These are phyloP conservation scores for Phytophthora hibernalis DNA, from an alignment of 352 stramenopile genomes.

Conservation along the genomic window DNA sequence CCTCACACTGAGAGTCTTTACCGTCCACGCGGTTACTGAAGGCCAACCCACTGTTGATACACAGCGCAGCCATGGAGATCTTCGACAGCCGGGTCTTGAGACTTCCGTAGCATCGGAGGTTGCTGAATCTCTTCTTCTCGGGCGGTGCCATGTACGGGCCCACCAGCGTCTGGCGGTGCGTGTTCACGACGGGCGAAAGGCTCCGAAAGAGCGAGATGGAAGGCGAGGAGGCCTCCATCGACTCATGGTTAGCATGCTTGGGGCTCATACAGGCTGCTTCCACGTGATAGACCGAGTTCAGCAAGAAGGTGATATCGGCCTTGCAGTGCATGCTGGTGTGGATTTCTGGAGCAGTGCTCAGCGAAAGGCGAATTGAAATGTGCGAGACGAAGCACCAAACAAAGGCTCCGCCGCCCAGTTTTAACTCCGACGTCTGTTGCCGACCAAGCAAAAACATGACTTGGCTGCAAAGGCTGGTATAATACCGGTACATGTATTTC, in stretches of 20 bases:
- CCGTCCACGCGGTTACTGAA: slow-evolving; percentile 14
- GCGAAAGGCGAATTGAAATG: slow-evolving; percentile 18
- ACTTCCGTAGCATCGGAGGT: slow-evolving; percentile 2
- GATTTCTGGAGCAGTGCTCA: slow-evolving; percentile 1
- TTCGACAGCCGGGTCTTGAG: slow-evolving; percentile 12
- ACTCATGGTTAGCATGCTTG: slow-evolving; percentile 7
- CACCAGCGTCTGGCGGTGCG: slow-evolving; percentile 29
- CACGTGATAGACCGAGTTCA: slow-evolving; percentile 29
- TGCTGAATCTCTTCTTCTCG: slow-evolving; percentile 37
- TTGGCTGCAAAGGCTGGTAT: slow-evolving; percentile 2
- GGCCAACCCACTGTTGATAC: slow-evolving; percentile 1
- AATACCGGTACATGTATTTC: slow-evolving; percentile 9
- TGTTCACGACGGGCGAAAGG: slow-evolving; percentile 29
- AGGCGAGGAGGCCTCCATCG: slow-evolving; percentile 14
- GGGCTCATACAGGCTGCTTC: slow-evolving; percentile 21
- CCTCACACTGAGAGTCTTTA: slow-evolving; percentile 10
- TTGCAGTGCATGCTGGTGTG: slow-evolving; percentile 37
- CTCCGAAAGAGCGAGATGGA: slow-evolving; percentile 34
- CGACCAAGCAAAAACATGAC: slow-evolving; percentile 9
- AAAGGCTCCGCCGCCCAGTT: not conserved
- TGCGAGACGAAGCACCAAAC: slow-evolving; percentile 6
- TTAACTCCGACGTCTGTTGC: slow-evolving; percentile 8
- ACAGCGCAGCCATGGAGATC: slow-evolving; percentile 18
- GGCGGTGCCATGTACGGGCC: slow-evolving; percentile 32
- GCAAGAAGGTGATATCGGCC: slow-evolving; percentile 45